phyloP scores from a whole-genome alignment of 2,329 filamentous ascomycete species.

The Aspergillus novoparasiticus region DNA sequence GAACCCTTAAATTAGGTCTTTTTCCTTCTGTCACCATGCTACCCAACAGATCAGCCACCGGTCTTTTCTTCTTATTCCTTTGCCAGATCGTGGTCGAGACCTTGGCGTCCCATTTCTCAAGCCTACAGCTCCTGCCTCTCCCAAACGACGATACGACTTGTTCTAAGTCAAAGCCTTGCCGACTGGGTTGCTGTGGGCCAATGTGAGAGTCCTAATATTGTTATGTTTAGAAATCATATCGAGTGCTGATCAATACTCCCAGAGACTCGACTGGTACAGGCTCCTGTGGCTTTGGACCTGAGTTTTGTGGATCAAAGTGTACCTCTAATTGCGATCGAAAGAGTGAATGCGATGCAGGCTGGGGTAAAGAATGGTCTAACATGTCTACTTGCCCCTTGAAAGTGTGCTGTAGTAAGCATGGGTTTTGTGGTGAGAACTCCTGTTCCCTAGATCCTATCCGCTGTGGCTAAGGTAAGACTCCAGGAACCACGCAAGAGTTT shows the following conservation, averaged over 20 bases:
- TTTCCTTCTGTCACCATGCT: background rate
- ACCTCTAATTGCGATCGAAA: slow-evolving; percentile 24
- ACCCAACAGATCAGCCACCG: too few relatives aligned
- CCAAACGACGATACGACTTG: slow-evolving; percentile 7
- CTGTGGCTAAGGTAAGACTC: background rate
- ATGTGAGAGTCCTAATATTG: background rate
- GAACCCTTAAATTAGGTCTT: background rate
- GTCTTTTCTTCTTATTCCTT: background rate
- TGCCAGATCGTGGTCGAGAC: background rate
- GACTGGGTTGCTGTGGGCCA: slow-evolving; percentile 13
- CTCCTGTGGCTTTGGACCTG: slow-evolving; percentile 18
- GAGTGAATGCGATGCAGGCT: slow-evolving; percentile 29
- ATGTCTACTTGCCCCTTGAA: slow-evolving; percentile 30
- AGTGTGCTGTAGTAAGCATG: slow-evolving; percentile 31
- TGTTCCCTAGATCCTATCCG: background rate
- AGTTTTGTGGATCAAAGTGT: slow-evolving; percentile 19
- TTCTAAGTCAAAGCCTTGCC: slow-evolving; percentile 10
- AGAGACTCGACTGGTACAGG: slow-evolving; percentile 15
- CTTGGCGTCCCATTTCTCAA: background rate
- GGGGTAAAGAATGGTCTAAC: slow-evolving; percentile 19
- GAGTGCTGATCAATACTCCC: background rate
- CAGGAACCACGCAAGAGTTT: slow-evolving; percentile 14
- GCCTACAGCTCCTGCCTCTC: background rate
- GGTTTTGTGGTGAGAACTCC: slow-evolving; percentile 19
- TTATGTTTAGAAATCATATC: background rate